Conservation (phyloP, 164 flowering plant species). For the Piper longum region DNA sequence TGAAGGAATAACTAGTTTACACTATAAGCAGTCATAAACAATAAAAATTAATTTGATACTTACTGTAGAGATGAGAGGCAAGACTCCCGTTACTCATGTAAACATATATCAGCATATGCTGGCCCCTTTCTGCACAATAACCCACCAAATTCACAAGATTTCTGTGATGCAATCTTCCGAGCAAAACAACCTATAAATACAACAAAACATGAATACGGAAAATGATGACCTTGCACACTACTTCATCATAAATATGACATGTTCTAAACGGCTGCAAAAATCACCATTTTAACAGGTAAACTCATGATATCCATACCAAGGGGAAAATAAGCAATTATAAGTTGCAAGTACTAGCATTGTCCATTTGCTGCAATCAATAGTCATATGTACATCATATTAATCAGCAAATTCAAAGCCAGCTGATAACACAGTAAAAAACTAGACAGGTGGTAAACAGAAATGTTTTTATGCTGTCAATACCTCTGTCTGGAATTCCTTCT, state of each 20-base stretch:
- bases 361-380: no score
- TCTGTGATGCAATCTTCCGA: slow-evolving; percentile 92
- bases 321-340: no score
- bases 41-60: slow-evolving; percentile 15
- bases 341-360: no score
- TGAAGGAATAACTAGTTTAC: neutral
- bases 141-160: slow-evolving; percentile 97
- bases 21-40: neutral
- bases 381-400: no score
- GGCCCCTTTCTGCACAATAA: slow-evolving; percentile 90
- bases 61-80: slow-evolving; percentile 89
- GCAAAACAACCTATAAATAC: slow-evolving; percentile 58
- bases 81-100: slow-evolving; percentile 91
- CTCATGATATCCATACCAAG: no score
- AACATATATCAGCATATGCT: slow-evolving; percentile 83
- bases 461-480: slow-evolving; percentile 20
- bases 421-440: neutral
- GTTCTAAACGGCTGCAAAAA: no score
- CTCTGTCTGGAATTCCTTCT: slow-evolving; percentile 93
- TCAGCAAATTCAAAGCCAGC: neutral
- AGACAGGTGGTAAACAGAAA: neutral
- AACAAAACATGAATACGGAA: neutral
- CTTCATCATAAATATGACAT: neutral
- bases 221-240: neutral
- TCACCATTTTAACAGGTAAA: no score